Evolutionary conservation across 192 early-diverging fungal species (phyloP).

Genomic region (Fimicolochytrium jonesii): DNA sequence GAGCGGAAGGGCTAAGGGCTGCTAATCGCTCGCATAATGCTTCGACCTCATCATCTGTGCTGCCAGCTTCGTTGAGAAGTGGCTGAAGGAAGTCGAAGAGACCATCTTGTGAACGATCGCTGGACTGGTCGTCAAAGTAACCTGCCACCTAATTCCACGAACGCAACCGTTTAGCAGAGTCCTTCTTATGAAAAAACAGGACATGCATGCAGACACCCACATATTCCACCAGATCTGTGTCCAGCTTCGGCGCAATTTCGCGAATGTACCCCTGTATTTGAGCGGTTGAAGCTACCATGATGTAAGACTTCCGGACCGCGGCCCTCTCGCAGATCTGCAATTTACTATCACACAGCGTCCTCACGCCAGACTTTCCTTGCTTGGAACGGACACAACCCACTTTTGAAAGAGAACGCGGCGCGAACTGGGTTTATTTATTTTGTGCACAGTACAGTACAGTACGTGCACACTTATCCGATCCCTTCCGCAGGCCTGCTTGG

Average conservation of each 20-base stretch:
- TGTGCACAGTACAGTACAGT: too few relatives aligned
- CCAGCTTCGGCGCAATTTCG: constrained; percentile 14
- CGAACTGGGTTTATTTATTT: too few relatives aligned
- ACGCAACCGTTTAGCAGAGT: neutral
- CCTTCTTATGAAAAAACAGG: too few relatives aligned
- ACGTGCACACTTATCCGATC: too few relatives aligned
- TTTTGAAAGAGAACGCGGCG: too few relatives aligned
- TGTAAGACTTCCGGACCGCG: too few relatives aligned
- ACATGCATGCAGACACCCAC: neutral
- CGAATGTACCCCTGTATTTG: constrained; percentile 17
- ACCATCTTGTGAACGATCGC: constrained; percentile 35
- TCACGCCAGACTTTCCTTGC: too few relatives aligned
- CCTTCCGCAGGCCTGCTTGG: too few relatives aligned
- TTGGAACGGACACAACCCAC: too few relatives aligned
- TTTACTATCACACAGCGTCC: too few relatives aligned
- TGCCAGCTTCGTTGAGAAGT: constrained; percentile 33
- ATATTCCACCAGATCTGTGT: constrained; percentile 27
- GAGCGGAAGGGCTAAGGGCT: constrained; percentile 40
- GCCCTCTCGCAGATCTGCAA: too few relatives aligned
- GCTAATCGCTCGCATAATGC: constrained; percentile 66
- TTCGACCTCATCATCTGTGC: constrained; percentile 51
- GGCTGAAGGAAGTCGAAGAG: constrained; percentile 48
- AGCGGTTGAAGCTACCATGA: neutral
- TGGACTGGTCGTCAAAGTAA: constrained; percentile 44
- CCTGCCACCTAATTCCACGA: constrained; percentile 25